Evolutionary conservation across 176 grass and related monocot species (phyloP).

Genomic region (Tillandsia leiboldiana): DNA sequence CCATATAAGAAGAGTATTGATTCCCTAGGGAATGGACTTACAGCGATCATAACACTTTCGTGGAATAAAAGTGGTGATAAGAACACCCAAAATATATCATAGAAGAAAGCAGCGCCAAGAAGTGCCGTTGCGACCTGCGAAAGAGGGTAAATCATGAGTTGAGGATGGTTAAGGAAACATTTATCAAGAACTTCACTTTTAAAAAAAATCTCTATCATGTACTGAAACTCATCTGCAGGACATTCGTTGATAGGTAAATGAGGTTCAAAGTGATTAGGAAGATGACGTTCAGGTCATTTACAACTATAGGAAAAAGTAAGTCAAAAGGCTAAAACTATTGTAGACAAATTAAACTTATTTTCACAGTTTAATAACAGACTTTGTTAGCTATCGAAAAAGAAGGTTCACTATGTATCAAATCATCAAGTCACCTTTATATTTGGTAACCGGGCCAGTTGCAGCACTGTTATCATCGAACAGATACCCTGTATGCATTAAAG

Average conservation of each 20-base stretch:
- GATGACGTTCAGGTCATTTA: neutral
- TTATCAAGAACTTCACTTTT: neutral
- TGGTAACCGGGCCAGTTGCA: slow-evolving; percentile 69
- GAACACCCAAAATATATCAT: slow-evolving; percentile 99
- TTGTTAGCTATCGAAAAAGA: too few relatives aligned
- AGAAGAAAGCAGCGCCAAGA: slow-evolving; percentile 60
- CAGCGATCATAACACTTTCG: slow-evolving; percentile 96
- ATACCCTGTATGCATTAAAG: slow-evolving; percentile 46
- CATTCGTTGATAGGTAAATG: neutral
- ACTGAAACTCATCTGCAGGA: neutral
- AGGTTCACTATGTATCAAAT: too few relatives aligned
- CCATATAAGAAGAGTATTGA: neutral
- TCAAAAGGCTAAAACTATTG: neutral
- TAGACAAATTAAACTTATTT: neutral
- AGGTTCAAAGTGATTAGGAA: neutral
- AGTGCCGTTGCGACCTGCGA: slow-evolving; percentile 74
- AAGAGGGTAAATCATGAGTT: slow-evolving; percentile 10
- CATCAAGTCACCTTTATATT: slow-evolving; percentile 54
- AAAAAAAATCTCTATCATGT: neutral
- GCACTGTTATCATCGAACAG: slow-evolving; percentile 89
- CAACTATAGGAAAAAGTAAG: neutral
- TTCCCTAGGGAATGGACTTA: slow-evolving; percentile 19
- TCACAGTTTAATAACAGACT: too few relatives aligned
- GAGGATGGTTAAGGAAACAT: neutral
- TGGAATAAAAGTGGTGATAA: slow-evolving; percentile 85